Evolutionary conservation across 2,329 filamentous ascomycete genomes (phyloP), one percentile per base, ranked within the genome.

Genomic region (Trichoderma koningii): DNA sequence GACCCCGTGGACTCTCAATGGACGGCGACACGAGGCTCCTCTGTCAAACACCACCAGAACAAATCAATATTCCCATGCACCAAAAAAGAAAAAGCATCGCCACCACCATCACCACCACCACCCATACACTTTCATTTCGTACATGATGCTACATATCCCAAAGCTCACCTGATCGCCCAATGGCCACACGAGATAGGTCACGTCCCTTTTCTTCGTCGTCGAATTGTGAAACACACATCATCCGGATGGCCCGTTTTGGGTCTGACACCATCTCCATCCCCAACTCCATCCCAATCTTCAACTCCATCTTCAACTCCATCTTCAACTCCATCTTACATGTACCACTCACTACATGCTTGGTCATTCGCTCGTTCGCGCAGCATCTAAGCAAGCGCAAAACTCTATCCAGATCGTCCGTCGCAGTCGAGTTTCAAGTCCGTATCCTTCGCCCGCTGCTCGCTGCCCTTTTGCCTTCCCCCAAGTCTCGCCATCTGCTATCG

Each of bases 21-120:
- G 55, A 23, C 55, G 19, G 55, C n/a, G 42, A 19, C 55, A 48
- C 55, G 42, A 26, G 55, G 10, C 42, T 47, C n/a, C 19, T 57
- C 23, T 30, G 55, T 45, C 42, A 57, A 48, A 57, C 42, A 57
- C 19, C 28, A 57, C 42, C 55, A 57, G 42, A 34, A 17, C 6
- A 34, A 19, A 57, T 45, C 55, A 57, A 51, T 51, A 51, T 51
- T 51, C 30, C 48, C 48, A 47, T 57, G 55, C 55, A 57, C 28
- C 28, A 28, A 28, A n/a, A 14, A n/a, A 12, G 45, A 34, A 47
- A 42, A 42, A 47, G 34, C 55, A 26, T 42, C 55, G 30, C 55
- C 41, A 30, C 41, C 41, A n/a, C 38, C 41, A 28, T 21, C 17
- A 26, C 41, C 26, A 19, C 26, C 26, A 19, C 23, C 42, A 30